Evolutionary conservation across 2,329 filamentous ascomycete genomes (phyloP), one percentile per base, ranked within the genome.

Genomic region (Colletotrichum eremochloae): DNA sequence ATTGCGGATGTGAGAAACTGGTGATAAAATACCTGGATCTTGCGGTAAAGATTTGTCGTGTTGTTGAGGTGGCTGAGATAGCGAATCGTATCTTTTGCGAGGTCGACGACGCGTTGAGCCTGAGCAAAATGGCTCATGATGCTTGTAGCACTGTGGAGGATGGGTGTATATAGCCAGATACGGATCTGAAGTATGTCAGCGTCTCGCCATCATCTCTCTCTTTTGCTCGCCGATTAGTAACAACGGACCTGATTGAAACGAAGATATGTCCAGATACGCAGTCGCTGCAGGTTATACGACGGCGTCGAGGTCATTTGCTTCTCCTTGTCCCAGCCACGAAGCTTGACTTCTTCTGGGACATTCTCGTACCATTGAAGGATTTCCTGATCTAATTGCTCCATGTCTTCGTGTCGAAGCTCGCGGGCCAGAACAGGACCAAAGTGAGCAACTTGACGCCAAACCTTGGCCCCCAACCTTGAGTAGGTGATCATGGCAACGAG

Each of bases 361-460:
- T 88, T 87, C 20, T 93, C 91, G 77, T 97, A 96, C 96, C 96
- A 98, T 75, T 94, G 90, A 5, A 96, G 84, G 60, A 97, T 92
- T 77, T 97, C 93, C 72, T 91, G 92, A 78, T 98, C 95, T 8
- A 98, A 86, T 61, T 90, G 91, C 38, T 93, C 92, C 70, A 97
- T 93, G 74, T 96, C 92, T 72, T 93, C 91, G 42, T 90, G 89
- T 73, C 91, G 91, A 65, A 93, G 85, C 50, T 93, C 91, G 46
- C 88, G 86, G 0, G 89, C 86, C n/a, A 89, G 84, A 53, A 86
- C 81, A 0, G 86, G 85, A 33, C 93, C 91, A 56, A 90, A 91
- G 60, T 92, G 90, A 46, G 93, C 89, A 14, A 96, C 91, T 4
- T 94, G 91, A 66, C 89, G 90, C 94, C 95, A 98, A 12, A 98